A percentile compares a stretch with the other conserved stretches of the same genome.
phyloP scores from a whole-genome alignment of 495 filamentous ascomycete genomes.

The Penicillium goetzii region DNA sequence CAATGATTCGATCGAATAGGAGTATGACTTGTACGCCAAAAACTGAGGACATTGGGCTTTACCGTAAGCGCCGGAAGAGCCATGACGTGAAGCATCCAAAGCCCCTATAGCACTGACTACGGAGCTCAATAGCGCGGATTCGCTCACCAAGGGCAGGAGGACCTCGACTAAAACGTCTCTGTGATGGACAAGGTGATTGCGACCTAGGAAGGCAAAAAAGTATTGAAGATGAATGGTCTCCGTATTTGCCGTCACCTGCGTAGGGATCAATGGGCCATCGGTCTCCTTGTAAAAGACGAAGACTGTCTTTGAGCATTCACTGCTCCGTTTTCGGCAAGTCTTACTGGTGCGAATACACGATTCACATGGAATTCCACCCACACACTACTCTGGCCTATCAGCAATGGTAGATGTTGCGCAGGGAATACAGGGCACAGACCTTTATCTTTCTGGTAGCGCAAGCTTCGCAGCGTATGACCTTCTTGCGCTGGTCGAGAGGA shows the following conservation, averaged over 20 bases:
- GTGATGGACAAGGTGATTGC: neutral
- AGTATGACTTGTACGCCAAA: neutral
- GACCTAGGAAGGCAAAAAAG: neutral
- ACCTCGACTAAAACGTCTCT: neutral
- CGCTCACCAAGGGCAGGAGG: neutral
- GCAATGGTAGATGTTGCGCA: neutral
- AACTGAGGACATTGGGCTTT: neutral
- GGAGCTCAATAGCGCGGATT: neutral
- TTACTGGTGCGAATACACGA: neutral
- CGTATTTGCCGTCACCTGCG: neutral
- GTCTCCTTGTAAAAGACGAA: constrained; percentile 6
- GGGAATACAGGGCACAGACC: neutral
- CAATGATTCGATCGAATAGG: neutral
- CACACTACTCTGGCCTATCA: neutral
- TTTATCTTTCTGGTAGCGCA: neutral
- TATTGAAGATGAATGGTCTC: neutral
- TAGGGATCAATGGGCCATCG: neutral
- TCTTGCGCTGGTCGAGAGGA: constrained; percentile 3
- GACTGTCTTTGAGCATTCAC: neutral
- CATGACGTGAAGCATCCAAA: neutral
- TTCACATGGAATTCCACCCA: neutral
- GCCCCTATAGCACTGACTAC: constrained; percentile 1
- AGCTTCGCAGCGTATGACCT: neutral
- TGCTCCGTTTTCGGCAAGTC: neutral
- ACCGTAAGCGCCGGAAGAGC: neutral